Percentiles rank a stretch among this genome's conserved stretches.
phyloP scores from a whole-genome alignment of 495 filamentous ascomycete species.

The Aspergillus mulundensis region DNA sequence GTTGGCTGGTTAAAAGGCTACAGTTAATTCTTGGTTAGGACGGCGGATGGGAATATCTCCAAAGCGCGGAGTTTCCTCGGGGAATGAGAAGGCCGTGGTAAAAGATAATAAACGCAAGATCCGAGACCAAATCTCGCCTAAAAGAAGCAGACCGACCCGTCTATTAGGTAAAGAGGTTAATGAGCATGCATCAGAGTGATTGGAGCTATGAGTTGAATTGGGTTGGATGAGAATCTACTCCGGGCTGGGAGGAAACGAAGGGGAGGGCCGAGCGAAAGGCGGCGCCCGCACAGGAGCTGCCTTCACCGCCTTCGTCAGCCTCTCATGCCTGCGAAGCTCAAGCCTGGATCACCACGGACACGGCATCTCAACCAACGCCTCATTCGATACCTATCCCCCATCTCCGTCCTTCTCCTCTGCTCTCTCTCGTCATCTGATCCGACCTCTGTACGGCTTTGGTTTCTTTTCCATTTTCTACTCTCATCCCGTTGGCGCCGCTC shows the following conservation, averaged over 20 bases:
- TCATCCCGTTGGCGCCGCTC: neutral
- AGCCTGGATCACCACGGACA: slow-evolving; percentile 12
- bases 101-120: neutral
- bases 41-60: neutral
- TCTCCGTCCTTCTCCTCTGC: neutral
- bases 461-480: neutral
- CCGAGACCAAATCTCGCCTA: neutral
- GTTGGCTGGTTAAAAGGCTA: slow-evolving; percentile 3
- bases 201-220: slow-evolving; percentile 4
- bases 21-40: slow-evolving; percentile 1
- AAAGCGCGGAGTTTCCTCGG: slow-evolving; percentile 21
- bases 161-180: neutral
- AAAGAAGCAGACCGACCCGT: neutral
- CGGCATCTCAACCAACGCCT: slow-evolving; percentile 10
- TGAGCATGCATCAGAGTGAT: slow-evolving; percentile 11
- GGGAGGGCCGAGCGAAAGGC: slow-evolving; percentile 19
- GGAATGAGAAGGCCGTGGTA: neutral
- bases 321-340: slow-evolving; percentile 10
- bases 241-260: slow-evolving; percentile 18
- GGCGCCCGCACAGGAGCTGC: slow-evolving; percentile 14
- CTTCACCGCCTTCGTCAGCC: slow-evolving; percentile 26
- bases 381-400: slow-evolving; percentile 5
- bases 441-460: neutral
- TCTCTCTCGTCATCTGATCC: neutral
- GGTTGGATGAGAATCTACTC: slow-evolving; percentile 10